Percentiles rank a stretch among this genome's conserved stretches.
phyloP scores from a whole-genome alignment of 2,329 filamentous ascomycete genomes.

The Fusarium burgessii region DNA sequence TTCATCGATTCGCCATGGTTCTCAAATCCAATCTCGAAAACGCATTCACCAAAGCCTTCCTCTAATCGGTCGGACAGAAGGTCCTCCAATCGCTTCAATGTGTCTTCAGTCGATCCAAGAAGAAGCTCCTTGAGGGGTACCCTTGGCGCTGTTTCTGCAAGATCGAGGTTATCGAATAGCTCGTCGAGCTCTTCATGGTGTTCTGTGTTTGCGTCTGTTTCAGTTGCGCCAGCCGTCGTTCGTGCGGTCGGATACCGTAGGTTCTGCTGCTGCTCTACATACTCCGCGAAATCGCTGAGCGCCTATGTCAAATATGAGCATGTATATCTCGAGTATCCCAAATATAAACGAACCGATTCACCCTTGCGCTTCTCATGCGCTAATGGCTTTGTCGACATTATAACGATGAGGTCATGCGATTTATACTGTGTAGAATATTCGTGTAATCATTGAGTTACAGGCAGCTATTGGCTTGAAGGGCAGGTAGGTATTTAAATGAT shows the following conservation, averaged over 20 bases:
- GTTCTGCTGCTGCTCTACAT: conserved; percentile 93
- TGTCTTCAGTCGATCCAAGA: conserved; percentile 71
- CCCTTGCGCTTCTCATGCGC: conserved; percentile 86
- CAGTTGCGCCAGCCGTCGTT: conserved; percentile 45
- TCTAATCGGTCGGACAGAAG: conserved; percentile 76
- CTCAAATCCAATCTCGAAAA: conserved; percentile 94
- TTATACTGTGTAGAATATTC: conserved; percentile 41
- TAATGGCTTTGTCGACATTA: conserved; percentile 72
- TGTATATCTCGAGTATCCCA: background rate
- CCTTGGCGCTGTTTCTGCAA: conserved; percentile 75
- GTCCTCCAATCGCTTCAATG: conserved; percentile 71
- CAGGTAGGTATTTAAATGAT: conserved; percentile 20
- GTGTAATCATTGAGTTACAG: conserved; percentile 45
- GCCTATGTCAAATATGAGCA: conserved; percentile 61
- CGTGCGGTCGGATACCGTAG: conserved; percentile 68
- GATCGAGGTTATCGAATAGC: conserved; percentile 88
- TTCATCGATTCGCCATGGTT: conserved; percentile 88
- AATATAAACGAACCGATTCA: conserved; percentile 73
- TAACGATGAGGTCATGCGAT: conserved; percentile 46
- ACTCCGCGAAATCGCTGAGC: conserved; percentile 96
- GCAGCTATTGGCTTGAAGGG: background rate
- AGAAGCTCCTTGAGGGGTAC: conserved; percentile 82
- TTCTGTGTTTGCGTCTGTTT: conserved; percentile 57
- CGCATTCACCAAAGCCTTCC: conserved; percentile 87
- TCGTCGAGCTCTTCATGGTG: conserved; percentile 87